Evolutionary conservation across 169 alveolate species (phyloP).

Genomic region (Plasmodium cynomolgi): DNA sequence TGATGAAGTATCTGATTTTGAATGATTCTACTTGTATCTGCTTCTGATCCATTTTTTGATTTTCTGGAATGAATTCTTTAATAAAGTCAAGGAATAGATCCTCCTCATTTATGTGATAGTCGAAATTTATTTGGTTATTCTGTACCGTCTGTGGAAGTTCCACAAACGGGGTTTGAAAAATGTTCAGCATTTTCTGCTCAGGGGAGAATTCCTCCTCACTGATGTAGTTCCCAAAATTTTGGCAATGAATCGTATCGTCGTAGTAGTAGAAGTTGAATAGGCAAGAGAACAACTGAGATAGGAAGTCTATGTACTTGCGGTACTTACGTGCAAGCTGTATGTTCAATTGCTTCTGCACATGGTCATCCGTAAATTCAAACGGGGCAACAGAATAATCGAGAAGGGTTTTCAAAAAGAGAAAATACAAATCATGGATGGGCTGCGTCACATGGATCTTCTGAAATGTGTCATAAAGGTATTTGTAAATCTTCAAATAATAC

Average conservation of each 20-base stretch:
- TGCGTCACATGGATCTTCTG: conserved; percentile 4
- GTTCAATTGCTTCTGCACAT: background rate
- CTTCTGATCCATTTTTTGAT: background rate
- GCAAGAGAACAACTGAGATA: conserved; percentile 1
- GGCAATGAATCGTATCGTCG: conserved; percentile 5
- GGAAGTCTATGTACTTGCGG: background rate
- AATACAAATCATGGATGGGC: conserved; percentile 11
- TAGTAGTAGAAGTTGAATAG: conserved; percentile 24
- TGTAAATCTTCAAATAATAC: background rate
- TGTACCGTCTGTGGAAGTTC: background rate
- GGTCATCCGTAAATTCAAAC: background rate
- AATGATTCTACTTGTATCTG: background rate
- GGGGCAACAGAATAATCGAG: conserved; percentile 11
- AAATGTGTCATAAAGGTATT: conserved; percentile 21
- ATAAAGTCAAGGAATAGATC: background rate
- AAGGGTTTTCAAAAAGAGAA: background rate
- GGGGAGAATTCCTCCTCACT: background rate
- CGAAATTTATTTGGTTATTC: background rate
- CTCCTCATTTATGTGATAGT: conserved; percentile 11
- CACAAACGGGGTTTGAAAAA: conserved; percentile 39
- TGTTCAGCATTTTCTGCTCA: conserved; percentile 18
- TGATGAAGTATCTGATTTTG: conserved; percentile 16
- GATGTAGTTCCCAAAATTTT: conserved; percentile 7
- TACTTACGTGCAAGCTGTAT: conserved; percentile 7
- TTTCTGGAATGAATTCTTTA: conserved; percentile 18